A percentile compares a stretch with the other conserved stretches of the same genome.
Evolutionary conservation across 1,139 yeast genomes (phyloP).

Genomic region (Yamadazyma buinensis): DNA sequence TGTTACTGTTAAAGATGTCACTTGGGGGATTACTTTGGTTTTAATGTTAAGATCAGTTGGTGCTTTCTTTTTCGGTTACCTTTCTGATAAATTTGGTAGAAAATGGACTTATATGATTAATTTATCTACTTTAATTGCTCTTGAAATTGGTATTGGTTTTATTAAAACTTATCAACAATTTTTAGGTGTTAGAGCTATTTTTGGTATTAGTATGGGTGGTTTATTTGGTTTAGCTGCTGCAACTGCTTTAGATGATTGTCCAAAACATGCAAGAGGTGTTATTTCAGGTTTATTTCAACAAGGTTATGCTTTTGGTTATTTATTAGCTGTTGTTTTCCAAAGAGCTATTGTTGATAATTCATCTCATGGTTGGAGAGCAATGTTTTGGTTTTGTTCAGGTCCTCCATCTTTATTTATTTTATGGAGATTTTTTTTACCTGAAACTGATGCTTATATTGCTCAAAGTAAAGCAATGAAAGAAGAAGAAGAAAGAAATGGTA

Average conservation of each 20-base stretch:
- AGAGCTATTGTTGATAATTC: conserved; percentile 36
- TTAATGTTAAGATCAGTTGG: conserved; percentile 45
- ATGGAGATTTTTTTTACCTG: conserved; percentile 36
- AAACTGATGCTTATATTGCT: conserved; percentile 32
- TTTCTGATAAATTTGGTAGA: conserved; percentile 36
- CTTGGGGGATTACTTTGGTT: conserved; percentile 45
- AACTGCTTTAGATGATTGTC: conserved; percentile 39
- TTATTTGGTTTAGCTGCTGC: conserved; percentile 32
- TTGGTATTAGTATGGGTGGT: conserved; percentile 45
- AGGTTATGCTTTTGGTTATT: conserved; percentile 43
- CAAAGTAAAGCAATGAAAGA: conserved; percentile 20
- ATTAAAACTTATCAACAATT: conserved; percentile 35
- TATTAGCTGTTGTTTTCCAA: conserved; percentile 39
- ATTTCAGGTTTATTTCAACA: conserved; percentile 40
- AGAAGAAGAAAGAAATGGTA: conserved; percentile 5
- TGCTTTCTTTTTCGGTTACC: conserved; percentile 33
- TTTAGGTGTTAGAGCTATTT: conserved; percentile 37
- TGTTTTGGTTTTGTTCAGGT: conserved; percentile 44
- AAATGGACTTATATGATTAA: conserved; percentile 37
- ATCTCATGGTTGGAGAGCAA: conserved; percentile 34
- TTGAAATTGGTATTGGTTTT: conserved; percentile 42
- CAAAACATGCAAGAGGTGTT: conserved; percentile 35
- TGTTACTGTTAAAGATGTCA: conserved; percentile 24
- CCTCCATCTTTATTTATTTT: conserved; percentile 34
- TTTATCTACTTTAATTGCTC: conserved; percentile 25